Percentiles rank a stretch among this genome's conserved stretches.
These are phyloP conservation scores for Metschnikowia colocasiae DNA, from an alignment of 805 yeast genomes.

Conservation along the genomic window DNA sequence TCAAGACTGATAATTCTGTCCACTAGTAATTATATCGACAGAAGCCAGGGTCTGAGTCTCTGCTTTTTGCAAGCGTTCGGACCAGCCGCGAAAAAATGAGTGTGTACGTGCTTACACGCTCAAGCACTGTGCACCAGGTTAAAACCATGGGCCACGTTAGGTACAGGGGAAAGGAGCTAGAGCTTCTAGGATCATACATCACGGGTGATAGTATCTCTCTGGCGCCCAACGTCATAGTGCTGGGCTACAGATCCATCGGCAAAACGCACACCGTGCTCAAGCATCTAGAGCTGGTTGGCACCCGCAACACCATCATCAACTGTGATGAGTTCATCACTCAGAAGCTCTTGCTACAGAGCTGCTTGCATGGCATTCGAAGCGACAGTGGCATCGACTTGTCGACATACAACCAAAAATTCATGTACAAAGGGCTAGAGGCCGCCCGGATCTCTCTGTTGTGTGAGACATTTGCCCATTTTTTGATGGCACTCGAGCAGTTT, in stretches of 20 bases:
- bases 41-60: too few relatives aligned
- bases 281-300: slow-evolving; percentile 27
- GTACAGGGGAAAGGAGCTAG: slow-evolving; percentile 31
- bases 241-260: slow-evolving; percentile 50
- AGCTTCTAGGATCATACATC: slow-evolving; percentile 34
- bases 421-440: slow-evolving; percentile 26
- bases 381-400: slow-evolving; percentile 33
- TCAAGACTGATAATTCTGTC: too few relatives aligned
- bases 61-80: not conserved
- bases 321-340: slow-evolving; percentile 46
- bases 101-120: not conserved
- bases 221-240: slow-evolving; percentile 40
- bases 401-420: slow-evolving; percentile 18
- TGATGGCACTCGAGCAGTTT: slow-evolving; percentile 40
- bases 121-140: not conserved
- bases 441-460: slow-evolving; percentile 30
- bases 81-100: not conserved
- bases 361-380: slow-evolving; percentile 34
- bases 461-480: slow-evolving; percentile 40
- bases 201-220: slow-evolving; percentile 24
- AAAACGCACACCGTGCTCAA: slow-evolving; percentile 38
- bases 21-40: too few relatives aligned
- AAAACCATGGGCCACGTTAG: not conserved
- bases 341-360: slow-evolving; percentile 39
- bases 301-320: slow-evolving; percentile 30